Base-by-base conservation (phyloP, 2,329 filamentous ascomycete genomes). In the Gnomoniopsis smithogilvyi region DNA sequence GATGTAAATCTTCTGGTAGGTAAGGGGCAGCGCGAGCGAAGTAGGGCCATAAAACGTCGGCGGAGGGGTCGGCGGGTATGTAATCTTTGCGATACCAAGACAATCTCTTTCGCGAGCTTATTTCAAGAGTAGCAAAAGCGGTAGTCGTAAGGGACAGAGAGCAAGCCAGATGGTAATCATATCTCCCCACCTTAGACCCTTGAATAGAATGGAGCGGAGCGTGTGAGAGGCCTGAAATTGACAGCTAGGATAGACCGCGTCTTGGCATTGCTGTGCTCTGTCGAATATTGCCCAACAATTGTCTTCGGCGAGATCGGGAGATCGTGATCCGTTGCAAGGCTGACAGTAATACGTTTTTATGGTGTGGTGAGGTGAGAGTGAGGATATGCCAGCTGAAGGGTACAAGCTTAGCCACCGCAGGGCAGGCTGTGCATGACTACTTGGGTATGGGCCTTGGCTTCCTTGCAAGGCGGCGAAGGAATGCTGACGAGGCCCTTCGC, bases 141-240 rank as follows among this genome's bases (percentile, higher is more conserved):
- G 30, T 43, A 49, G 48, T 51, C 50, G 19, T 15, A 24, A 22
- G n/a, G 36, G 43, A 49, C 45, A 36, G 41, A 15, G n/a, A 41
- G 15, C 15, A 46, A 46, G 43, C 12, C 7, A 46, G 43, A 46
- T 46, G 46, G 51, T 33, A 48, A 59, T 61, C 55, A 59, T 38
- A 51, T 54, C 59, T 51, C 43, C 43, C 55, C 59, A 51, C 59
- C 51, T 50, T 46, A 19, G 51, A 55, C 43, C 56, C 51, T 58
- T 45, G 41, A 46, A 52, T 58, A 48, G 43, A 57, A 46, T 15
- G 21, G 41, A 22, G 33, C 22, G 48, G 47, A 51, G 33, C 21
- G 47, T 26, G 15, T 22, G 43, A 43, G 19, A 24, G 51, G 36
- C 36, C 41, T 45, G 43, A 55, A 46, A 48, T 33, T 33, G 46